These are phyloP conservation scores for Mycosphaerella arachidis DNA, from an alignment of 2,329 filamentous ascomycete genomes.

Conservation along the genomic window DNA sequence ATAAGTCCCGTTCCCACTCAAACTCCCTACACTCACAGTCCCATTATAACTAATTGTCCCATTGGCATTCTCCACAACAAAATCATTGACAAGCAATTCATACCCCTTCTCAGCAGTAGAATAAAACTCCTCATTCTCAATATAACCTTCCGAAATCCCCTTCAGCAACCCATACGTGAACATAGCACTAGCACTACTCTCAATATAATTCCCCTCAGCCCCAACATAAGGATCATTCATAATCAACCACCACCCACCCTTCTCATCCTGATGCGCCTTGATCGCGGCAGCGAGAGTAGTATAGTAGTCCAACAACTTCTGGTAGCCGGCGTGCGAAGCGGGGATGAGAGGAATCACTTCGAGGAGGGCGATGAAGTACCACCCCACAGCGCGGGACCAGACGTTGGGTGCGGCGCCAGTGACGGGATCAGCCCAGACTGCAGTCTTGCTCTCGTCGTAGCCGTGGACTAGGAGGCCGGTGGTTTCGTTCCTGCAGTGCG, in stretches of 20 bases:
- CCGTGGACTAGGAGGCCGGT: conserved; percentile 51
- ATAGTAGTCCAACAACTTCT: conserved; percentile 34
- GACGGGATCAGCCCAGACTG: conserved; percentile 49
- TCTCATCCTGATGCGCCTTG: conserved; percentile 49
- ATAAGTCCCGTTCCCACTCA: conserved; percentile 47
- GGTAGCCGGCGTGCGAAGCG: conserved; percentile 33
- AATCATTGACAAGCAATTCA: conserved; percentile 41
- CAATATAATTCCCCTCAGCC: conserved; percentile 51
- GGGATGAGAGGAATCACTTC: conserved; percentile 43
- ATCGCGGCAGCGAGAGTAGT: conserved; percentile 38
- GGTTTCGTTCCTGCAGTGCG: conserved; percentile 39
- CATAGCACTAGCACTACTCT: conserved; percentile 56
- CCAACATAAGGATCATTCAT: conserved; percentile 51
- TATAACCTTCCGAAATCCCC: conserved; percentile 40
- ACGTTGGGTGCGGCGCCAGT: conserved; percentile 51
- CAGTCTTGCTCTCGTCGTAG: conserved; percentile 48
- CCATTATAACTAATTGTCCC: conserved; percentile 50
- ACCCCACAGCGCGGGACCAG: conserved; percentile 52
- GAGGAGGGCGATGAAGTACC: conserved; percentile 51
- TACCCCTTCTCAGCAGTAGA: conserved; percentile 47
- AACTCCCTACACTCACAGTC: conserved; percentile 50
- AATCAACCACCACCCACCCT: conserved; percentile 54
- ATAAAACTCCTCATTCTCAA: conserved; percentile 43
- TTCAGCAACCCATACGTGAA: conserved; percentile 52
- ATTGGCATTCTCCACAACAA: conserved; percentile 45